Percentiles rank a stretch among this genome's conserved stretches.
These are phyloP conservation scores for Syncephalis fuscata DNA, from an alignment of 371 early-diverging fungal species.

Conservation along the genomic window DNA sequence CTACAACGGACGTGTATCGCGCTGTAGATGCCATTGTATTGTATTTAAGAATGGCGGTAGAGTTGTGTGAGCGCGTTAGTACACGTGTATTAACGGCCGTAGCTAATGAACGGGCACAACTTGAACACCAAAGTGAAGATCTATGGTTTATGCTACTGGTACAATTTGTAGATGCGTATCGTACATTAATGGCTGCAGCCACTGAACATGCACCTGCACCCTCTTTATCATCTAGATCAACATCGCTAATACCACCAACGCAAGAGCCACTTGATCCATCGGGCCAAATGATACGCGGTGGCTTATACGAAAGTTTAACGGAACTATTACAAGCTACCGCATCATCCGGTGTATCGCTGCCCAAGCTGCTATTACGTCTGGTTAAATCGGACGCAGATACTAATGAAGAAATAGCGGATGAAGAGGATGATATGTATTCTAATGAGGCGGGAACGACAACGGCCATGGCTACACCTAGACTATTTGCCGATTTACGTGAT, in stretches of 20 bases:
- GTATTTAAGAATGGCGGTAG: too few species aligned
- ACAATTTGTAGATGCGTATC: constrained; percentile 24
- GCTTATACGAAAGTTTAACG: too few species aligned
- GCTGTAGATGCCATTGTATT: too few species aligned
- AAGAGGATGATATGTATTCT: background rate
- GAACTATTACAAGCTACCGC: too few species aligned
- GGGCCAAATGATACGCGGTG: too few species aligned
- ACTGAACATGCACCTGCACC: too few species aligned
- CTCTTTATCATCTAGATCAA: too few species aligned
- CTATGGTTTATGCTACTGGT: constrained; percentile 54
- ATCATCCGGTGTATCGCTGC: constrained; percentile 7
- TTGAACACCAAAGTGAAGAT: constrained; percentile 27
- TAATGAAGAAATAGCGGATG: background rate
- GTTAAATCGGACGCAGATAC: constrained; percentile 8
- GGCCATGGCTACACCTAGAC: background rate
- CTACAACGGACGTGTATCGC: too few species aligned
- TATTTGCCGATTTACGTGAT: constrained; percentile 49
- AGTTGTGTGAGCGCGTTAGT: too few species aligned
- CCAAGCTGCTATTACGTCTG: constrained; percentile 14
- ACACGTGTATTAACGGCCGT: background rate
- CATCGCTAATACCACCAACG: too few species aligned
- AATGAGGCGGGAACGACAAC: background rate
- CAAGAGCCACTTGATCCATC: too few species aligned
- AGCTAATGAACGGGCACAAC: background rate
- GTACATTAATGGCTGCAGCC: too few species aligned